phyloP scores from a whole-genome alignment of 2,329 filamentous ascomycete species.

The Fusarium caatingaense region DNA sequence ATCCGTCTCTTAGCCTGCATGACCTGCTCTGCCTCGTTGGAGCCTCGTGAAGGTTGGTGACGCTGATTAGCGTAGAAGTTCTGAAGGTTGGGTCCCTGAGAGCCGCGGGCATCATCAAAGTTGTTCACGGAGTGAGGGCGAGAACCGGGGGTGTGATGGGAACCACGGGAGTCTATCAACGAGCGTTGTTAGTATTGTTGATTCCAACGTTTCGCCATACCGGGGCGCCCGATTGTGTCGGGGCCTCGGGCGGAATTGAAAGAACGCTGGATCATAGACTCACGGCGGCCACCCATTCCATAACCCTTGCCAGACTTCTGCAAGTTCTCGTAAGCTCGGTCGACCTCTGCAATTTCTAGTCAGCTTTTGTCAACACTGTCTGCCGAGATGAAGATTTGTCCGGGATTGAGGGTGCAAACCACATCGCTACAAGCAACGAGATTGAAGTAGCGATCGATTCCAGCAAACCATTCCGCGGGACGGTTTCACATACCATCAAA shows the following conservation, averaged over 20 bases:
- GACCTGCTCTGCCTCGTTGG: slow-evolving; percentile 95
- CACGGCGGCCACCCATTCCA: slow-evolving; percentile 77
- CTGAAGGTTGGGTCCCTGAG: slow-evolving; percentile 82
- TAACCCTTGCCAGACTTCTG: slow-evolving; percentile 97
- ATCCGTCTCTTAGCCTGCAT: slow-evolving; percentile 99
- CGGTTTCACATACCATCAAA: slow-evolving; percentile 79
- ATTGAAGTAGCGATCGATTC: background rate
- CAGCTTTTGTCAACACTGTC: slow-evolving; percentile 29
- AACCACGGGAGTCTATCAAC: slow-evolving; percentile 75
- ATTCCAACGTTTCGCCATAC: slow-evolving; percentile 30
- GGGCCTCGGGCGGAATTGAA: slow-evolving; percentile 23
- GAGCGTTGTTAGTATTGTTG: slow-evolving; percentile 43
- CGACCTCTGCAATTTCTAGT: slow-evolving; percentile 76
- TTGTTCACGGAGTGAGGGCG: slow-evolving; percentile 89
- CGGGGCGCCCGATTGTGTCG: slow-evolving; percentile 25
- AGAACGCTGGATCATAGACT: slow-evolving; percentile 65
- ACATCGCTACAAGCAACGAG: background rate
- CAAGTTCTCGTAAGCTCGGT: slow-evolving; percentile 93
- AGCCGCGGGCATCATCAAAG: slow-evolving; percentile 76
- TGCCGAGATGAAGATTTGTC: background rate
- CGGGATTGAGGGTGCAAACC: background rate
- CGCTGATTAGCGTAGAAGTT: slow-evolving; percentile 95
- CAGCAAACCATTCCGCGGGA: background rate
- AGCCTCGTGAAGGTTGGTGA: slow-evolving; percentile 85
- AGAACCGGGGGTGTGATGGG: slow-evolving; percentile 69